Evolutionary conservation across 164 flowering plant species (phyloP).

Genomic region (Liquidambar formosana): DNA sequence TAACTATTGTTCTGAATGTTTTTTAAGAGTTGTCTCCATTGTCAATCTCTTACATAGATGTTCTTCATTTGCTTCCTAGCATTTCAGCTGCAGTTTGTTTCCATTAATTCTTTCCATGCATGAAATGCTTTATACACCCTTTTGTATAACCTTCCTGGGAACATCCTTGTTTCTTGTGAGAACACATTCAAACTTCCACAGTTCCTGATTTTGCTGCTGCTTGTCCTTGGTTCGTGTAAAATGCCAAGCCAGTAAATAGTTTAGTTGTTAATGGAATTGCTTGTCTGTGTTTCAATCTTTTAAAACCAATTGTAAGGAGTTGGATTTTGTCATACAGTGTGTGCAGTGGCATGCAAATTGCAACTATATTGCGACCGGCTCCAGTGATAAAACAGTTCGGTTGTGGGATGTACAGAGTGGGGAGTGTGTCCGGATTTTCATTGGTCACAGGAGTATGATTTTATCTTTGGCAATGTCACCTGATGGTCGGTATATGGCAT

Average conservation of each 20-base stretch:
- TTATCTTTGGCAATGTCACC: constrained; percentile 95
- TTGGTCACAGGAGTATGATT: constrained; percentile 95
- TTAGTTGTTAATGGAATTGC: neutral
- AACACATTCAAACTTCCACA: neutral
- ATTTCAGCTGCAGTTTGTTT: no score
- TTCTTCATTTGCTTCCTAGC: no score
- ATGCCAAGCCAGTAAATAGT: neutral
- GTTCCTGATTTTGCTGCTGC: neutral
- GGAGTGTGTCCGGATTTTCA: constrained; percentile 91
- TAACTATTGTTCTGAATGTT: no score
- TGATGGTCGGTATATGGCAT: constrained; percentile 96
- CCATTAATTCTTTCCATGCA: neutral
- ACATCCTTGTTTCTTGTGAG: neutral
- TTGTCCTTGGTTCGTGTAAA: no score
- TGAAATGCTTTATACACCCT: neutral
- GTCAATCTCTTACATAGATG: no score
- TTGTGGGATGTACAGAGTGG: constrained; percentile 97
- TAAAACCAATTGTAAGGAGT: constrained; percentile 1
- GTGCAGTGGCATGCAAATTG: constrained; percentile 98
- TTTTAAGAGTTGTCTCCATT: no score
- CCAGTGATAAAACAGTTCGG: constrained; percentile 96
- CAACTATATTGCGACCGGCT: constrained; percentile 96
- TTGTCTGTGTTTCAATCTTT: neutral
- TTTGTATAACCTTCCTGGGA: neutral
- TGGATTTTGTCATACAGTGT: constrained; percentile 53